phyloP scores from a whole-genome alignment of 139 green algal species.

The Prasinococcaceae sp. region DNA sequence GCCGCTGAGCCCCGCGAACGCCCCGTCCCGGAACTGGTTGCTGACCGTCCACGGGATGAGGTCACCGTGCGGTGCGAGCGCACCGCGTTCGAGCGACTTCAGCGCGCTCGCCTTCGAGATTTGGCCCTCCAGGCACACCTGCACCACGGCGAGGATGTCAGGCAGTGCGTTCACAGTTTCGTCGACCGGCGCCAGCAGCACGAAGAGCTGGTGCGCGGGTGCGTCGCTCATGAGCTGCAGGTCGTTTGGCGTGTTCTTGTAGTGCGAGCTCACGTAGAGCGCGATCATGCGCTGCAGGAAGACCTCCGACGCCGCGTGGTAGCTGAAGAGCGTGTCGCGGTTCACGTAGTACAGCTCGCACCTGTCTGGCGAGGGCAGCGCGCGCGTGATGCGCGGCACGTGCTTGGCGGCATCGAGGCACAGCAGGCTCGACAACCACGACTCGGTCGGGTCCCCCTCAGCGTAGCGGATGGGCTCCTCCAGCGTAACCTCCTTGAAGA shows the following conservation, averaged over 20 bases:
- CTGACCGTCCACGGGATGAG: conserved; percentile 94
- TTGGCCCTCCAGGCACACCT: conserved; percentile 79
- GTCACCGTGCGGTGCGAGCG: conserved; percentile 53
- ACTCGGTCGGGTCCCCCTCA: conserved; percentile 70
- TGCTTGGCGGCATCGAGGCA: conserved; percentile 79
- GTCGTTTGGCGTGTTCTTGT: conserved; percentile 97
- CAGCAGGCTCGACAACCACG: conserved; percentile 82
- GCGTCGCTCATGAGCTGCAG: conserved; percentile 88
- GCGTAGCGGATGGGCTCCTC: conserved; percentile 86
- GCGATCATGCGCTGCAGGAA: conserved; percentile 67
- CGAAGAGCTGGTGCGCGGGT: conserved; percentile 92
- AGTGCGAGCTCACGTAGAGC: conserved; percentile 86
- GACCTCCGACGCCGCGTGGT: conserved; percentile 53
- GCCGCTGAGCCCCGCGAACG: conserved; percentile 78
- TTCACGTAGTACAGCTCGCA: conserved; percentile 93
- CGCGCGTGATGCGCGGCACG: conserved; percentile 45
- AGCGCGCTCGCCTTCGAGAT: conserved; percentile 54
- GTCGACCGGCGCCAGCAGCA: conserved; percentile 81
- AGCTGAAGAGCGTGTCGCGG: conserved; percentile 91
- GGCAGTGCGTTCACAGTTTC: conserved; percentile 61
- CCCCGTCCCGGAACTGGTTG: conserved; percentile 88
- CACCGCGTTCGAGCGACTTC: conserved; percentile 54
- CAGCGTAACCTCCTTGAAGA: conserved; percentile 82
- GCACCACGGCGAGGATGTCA: conserved; percentile 80
- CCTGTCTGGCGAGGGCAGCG: conserved; percentile 76